phyloP scores from a whole-genome alignment of 495 filamentous ascomycete genomes.

The Thermothielavioides terrestris region DNA sequence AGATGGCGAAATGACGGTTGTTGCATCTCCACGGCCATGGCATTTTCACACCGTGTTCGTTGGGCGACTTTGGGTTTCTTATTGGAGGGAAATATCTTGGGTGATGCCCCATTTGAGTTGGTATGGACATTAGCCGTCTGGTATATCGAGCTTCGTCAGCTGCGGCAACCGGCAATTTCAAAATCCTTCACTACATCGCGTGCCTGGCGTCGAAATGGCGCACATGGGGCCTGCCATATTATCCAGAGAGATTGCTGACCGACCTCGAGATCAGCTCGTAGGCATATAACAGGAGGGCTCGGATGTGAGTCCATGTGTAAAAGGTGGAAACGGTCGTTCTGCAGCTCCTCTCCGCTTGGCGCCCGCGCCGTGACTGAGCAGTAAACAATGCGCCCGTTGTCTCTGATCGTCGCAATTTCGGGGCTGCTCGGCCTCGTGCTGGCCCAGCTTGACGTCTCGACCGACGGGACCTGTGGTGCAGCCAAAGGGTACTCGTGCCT shows the following conservation, averaged over 20 bases:
- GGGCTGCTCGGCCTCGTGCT: neutral
- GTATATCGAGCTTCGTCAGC: neutral
- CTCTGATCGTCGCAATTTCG: neutral
- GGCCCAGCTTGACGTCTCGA: neutral
- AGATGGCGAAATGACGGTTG: no score
- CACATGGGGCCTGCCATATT: neutral
- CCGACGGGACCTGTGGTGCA: neutral
- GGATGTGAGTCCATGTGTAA: neutral
- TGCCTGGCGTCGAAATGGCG: no score
- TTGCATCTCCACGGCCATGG: neutral
- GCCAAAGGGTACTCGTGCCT: neutral
- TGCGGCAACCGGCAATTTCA: neutral
- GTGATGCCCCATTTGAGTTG: neutral
- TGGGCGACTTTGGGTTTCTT: no score
- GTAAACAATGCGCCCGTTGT: neutral
- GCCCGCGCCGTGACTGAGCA: neutral
- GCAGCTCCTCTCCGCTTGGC: neutral
- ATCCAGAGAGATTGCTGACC: no score
- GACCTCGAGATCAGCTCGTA: no score
- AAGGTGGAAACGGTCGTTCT: neutral
- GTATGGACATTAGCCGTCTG: neutral
- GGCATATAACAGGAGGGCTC: no score
- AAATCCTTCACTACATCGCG: no score
- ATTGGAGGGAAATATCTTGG: neutral
- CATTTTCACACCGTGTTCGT: no score